Evolutionary conservation across 2,329 filamentous ascomycete genomes (phyloP), one percentile per base, ranked within the genome.

Genomic region (Colletotrichum musae): DNA sequence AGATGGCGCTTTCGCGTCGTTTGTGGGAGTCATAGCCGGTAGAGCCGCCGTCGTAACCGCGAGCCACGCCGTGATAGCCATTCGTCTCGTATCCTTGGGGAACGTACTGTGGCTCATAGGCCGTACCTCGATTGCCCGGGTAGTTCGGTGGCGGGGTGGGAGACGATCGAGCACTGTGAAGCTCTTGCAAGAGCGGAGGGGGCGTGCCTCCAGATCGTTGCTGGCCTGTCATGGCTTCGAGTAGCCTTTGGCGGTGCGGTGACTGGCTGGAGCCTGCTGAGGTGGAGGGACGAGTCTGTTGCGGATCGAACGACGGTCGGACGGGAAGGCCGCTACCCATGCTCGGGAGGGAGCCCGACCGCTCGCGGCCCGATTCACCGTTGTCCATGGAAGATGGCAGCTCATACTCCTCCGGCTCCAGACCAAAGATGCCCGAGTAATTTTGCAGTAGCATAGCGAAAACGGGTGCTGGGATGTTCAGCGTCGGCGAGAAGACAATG

Each of bases 401-500:
- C 76, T 90, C 86, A 64, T 91, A 90, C 59, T 90, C 86, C 73
- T 92, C 89, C 0, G 92, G 87, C 18, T 89, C 85, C 53, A 91
- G 86, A 21, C 92, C 92, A 77, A 98, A 99, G 56, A 99, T 95
- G 50, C 87, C 88, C 71, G 93, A 88, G 77, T 94, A 98, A 76
- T 98, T 95, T 72, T 96, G 95, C 67, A 99, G 86, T 80, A 99
- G 96, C 79, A 97, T 88, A 4, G 95, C 94, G 78, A 99, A 98
- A 12, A 99, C 92, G 0, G 95, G 95, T 0, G 94, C 94, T 0
- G 96, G 95, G 51, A 99, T 97, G 79, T 98, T 98, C 62, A 99
- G 87, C 0, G 96, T 98, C 0, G 96, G 96, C 16, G 96, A 97
- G 80, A 99, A 99, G 65, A 99, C 95, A 74, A 99, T 98, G 72